Evolutionary conservation across 2,329 filamentous ascomycete species (phyloP).

Genomic region (Apiospora aurea): DNA sequence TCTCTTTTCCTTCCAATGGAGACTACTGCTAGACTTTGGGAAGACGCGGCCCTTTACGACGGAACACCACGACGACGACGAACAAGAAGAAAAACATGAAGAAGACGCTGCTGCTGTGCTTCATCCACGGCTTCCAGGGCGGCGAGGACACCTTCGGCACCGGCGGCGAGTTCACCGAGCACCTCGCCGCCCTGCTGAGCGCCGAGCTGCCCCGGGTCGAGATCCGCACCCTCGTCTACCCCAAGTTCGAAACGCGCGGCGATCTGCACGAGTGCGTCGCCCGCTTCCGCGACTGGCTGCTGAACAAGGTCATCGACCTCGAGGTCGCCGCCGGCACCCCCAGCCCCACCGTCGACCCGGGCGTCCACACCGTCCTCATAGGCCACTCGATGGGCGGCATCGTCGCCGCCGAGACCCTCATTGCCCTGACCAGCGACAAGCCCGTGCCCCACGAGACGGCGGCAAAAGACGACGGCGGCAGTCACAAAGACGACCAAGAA

Average conservation of each 20-base stretch:
- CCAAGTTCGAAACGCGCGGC: slow-evolving; percentile 82
- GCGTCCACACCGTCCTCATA: slow-evolving; percentile 41
- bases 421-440: slow-evolving; percentile 69
- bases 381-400: slow-evolving; percentile 75
- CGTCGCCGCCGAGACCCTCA: slow-evolving; percentile 86
- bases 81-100: slow-evolving; percentile 56
- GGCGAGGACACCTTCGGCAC: slow-evolving; percentile 79
- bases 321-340: slow-evolving; percentile 75
- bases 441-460: slow-evolving; percentile 50
- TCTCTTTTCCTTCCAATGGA: not conserved
- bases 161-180: slow-evolving; percentile 71
- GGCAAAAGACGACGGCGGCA: slow-evolving; percentile 40
- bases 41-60: not conserved
- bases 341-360: slow-evolving; percentile 42
- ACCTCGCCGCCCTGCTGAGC: slow-evolving; percentile 70
- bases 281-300: slow-evolving; percentile 82
- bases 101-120: slow-evolving; percentile 82
- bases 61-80: slow-evolving; percentile 37
- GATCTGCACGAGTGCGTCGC: slow-evolving; percentile 75
- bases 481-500: slow-evolving; percentile 49
- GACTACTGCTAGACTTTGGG: not conserved
- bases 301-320: slow-evolving; percentile 91
- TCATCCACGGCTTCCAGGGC: slow-evolving; percentile 91
- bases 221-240: slow-evolving; percentile 75
- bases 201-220: slow-evolving; percentile 72